A percentile compares a stretch with the other conserved stretches of the same genome.
These are phyloP conservation scores for Austroboletus niveus DNA, from an alignment of 1,284 basidiomycete species.

Conservation along the genomic window DNA sequence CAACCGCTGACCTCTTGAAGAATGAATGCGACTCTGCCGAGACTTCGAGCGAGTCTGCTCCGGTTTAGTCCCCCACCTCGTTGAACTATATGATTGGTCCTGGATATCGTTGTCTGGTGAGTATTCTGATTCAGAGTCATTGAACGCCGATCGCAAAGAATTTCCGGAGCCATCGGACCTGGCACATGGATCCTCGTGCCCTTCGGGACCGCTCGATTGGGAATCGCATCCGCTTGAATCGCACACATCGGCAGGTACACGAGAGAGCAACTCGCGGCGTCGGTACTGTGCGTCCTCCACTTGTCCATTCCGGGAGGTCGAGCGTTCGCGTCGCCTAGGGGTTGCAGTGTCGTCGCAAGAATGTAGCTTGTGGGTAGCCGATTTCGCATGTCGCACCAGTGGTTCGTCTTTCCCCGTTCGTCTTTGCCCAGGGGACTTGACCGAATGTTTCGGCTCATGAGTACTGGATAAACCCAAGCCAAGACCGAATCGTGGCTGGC, in stretches of 20 bases:
- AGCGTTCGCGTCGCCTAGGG: not conserved
- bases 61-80: conserved; percentile 5
- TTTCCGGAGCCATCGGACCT: conserved; percentile 18
- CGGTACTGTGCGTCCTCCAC: conserved; percentile 14
- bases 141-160: conserved; percentile 21
- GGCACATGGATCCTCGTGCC: conserved; percentile 9
- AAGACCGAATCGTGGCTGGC: conserved; percentile 29
- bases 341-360: conserved; percentile 4
- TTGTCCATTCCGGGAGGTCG: conserved; percentile 4
- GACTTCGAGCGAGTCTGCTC: conserved; percentile 4
- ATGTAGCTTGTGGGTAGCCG: conserved; percentile 5
- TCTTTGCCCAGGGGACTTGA: conserved; percentile 11
- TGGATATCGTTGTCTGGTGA: conserved; percentile 25
- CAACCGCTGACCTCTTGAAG: conserved; percentile 8
- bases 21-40: conserved; percentile 6
- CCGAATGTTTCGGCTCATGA: conserved; percentile 10
- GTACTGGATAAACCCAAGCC: conserved; percentile 26
- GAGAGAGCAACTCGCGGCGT: conserved; percentile 22
- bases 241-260: not conserved
- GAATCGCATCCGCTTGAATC: conserved; percentile 25
- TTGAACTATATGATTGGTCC: conserved; percentile 2
- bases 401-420: conserved; percentile 16
- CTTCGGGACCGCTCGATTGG: conserved; percentile 18
- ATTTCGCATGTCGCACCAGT: conserved; percentile 4
- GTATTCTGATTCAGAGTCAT: conserved; percentile 32